A percentile compares a stretch with the other conserved stretches of the same genome.
Evolutionary conservation across 129 eudicot species (phyloP).

Genomic region (Flaveria bidentis): DNA sequence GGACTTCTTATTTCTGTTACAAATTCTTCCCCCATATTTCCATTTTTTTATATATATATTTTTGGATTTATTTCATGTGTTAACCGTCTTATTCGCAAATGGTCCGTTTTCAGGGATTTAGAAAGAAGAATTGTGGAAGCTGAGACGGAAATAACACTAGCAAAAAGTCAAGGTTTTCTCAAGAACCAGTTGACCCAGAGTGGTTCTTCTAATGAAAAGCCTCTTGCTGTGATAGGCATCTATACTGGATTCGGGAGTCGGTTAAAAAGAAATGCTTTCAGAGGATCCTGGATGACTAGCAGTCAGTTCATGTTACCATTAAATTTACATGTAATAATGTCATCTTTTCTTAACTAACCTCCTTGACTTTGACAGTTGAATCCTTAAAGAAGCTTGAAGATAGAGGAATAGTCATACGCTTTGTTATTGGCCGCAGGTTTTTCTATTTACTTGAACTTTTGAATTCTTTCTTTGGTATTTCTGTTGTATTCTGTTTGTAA

Average conservation of each 20-base stretch:
- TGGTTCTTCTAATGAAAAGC: slow-evolving; percentile 48
- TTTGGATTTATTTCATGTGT: background rate
- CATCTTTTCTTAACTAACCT: background rate
- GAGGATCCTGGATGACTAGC: slow-evolving; percentile 80
- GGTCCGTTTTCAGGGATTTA: slow-evolving; percentile 55
- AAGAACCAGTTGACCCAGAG: slow-evolving; percentile 43
- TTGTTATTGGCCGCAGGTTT: slow-evolving; percentile 95
- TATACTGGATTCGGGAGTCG: slow-evolving; percentile 90
- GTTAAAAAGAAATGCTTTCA: slow-evolving; percentile 56
- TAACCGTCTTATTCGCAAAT: background rate
- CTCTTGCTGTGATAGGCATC: slow-evolving; percentile 83
- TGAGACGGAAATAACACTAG: slow-evolving; percentile 87
- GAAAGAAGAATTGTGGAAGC: slow-evolving; percentile 84
- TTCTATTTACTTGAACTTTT: background rate
- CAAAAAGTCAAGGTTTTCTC: slow-evolving; percentile 90
- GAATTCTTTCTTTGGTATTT: background rate
- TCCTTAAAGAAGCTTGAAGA: slow-evolving; percentile 80
- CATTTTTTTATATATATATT: background rate
- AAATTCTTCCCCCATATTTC: background rate
- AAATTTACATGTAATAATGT: background rate
- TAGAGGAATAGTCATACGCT: slow-evolving; percentile 81
- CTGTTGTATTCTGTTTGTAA: background rate
- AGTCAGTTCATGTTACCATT: slow-evolving; percentile 37
- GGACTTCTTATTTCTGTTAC: slow-evolving; percentile 3
- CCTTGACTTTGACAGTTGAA: slow-evolving; percentile 50